Evolutionary conservation across 1,284 basidiomycete species (phyloP).

Genomic region (Ceratobasidium sp.): DNA sequence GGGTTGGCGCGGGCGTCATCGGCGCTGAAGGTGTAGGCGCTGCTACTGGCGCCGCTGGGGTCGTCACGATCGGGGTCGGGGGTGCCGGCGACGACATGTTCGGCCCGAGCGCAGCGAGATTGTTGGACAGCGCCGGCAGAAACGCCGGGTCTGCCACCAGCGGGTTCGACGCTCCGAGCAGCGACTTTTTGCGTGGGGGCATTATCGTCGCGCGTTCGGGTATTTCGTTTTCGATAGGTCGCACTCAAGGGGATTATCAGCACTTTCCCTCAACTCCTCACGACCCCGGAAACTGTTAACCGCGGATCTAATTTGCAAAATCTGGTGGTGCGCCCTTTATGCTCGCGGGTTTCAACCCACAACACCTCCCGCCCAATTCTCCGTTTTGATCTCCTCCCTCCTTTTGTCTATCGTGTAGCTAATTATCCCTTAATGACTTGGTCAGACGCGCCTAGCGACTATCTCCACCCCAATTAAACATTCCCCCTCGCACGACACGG

Average conservation of each 20-base stretch:
- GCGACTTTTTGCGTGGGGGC: constrained; percentile 50
- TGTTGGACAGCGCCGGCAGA: constrained; percentile 37
- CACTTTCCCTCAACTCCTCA: neutral
- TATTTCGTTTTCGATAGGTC: no score
- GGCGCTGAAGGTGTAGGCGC: neutral
- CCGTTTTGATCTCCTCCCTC: neutral
- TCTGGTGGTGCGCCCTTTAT: constrained; percentile 24
- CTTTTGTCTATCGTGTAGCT: neutral
- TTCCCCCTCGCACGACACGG: no score
- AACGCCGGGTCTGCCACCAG: constrained; percentile 29
- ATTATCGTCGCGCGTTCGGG: constrained; percentile 5
- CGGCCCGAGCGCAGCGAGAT: constrained; percentile 42
- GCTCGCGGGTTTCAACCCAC: constrained; percentile 9
- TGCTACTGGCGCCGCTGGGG: constrained; percentile 61
- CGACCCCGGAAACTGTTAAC: constrained; percentile 21
- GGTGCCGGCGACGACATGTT: constrained; percentile 67
- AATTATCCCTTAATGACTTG: neutral
- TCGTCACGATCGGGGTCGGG: constrained; percentile 72
- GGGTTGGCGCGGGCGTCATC: constrained; percentile 2
- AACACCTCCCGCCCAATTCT: constrained; percentile 17
- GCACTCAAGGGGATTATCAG: constrained; percentile 31
- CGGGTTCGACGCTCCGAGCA: constrained; percentile 42
- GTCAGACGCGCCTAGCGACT: no score
- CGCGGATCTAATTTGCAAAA: constrained; percentile 29
- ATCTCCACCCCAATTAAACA: neutral